Evolutionary conservation across 106 monocot species (phyloP).

Genomic region (Cymbidium sinense): DNA sequence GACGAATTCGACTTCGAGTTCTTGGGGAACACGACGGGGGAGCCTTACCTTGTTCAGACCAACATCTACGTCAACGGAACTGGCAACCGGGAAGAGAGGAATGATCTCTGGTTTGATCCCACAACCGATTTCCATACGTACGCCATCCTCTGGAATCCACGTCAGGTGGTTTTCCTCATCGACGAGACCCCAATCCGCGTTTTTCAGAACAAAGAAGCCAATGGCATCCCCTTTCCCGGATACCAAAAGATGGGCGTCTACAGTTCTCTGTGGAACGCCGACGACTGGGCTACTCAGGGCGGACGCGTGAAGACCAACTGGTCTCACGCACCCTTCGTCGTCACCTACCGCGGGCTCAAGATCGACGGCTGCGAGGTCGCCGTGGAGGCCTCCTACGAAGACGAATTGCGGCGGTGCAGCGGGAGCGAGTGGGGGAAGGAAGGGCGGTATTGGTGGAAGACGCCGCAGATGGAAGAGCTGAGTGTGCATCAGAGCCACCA

Average conservation of each 20-base stretch:
- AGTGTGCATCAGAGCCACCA: conserved; percentile 89
- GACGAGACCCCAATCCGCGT: conserved; percentile 78
- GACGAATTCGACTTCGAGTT: conserved; percentile 98
- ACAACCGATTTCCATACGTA: conserved; percentile 83
- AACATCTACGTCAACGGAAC: conserved; percentile 81
- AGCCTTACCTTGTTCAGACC: conserved; percentile 84
- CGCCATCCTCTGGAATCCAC: conserved; percentile 53
- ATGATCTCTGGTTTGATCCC: conserved; percentile 89
- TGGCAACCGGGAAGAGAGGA: conserved; percentile 80
- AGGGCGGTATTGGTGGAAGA: conserved; percentile 64
- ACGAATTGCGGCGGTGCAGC: conserved; percentile 36
- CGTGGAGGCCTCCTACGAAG: conserved; percentile 7
- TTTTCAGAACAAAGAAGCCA: conserved; percentile 22
- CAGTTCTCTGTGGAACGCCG: conserved; percentile 95
- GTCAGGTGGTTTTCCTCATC: conserved; percentile 62
- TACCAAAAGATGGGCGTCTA: conserved; percentile 82
- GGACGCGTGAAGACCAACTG: conserved; percentile 91
- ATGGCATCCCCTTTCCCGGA: conserved; percentile 39
- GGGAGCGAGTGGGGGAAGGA: conserved; percentile 35
- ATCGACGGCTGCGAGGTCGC: conserved; percentile 48
- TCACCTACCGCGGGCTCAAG: conserved; percentile 39
- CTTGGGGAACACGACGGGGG: conserved; percentile 74
- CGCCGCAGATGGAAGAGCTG: conserved; percentile 61
- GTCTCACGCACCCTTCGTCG: conserved; percentile 78
- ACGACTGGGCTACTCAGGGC: conserved; percentile 97